Conservation (phyloP, 805 yeast species). For the Brettanomyces anomalus region DNA sequence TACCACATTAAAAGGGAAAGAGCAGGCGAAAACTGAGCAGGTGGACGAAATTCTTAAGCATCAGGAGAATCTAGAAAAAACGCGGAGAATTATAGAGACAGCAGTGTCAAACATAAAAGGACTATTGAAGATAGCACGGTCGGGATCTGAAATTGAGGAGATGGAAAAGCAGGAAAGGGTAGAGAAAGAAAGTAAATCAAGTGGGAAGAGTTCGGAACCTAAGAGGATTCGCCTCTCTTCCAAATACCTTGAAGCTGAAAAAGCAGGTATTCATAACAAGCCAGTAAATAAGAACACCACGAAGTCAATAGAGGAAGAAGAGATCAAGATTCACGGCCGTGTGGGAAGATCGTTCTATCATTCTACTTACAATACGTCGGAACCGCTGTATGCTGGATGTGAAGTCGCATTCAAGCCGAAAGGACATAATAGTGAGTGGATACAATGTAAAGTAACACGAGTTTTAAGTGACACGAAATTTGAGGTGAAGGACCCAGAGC, state of each 20-base stretch:
- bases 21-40: slow-evolving; percentile 22
- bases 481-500: slow-evolving; percentile 97
- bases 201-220: neutral
- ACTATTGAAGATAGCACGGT: slow-evolving; percentile 23
- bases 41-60: slow-evolving; percentile 38
- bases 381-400: slow-evolving; percentile 37
- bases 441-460: slow-evolving; percentile 82
- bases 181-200: slow-evolving; percentile 1
- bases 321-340: slow-evolving; percentile 4
- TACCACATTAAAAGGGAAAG: slow-evolving; percentile 14
- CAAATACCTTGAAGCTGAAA: neutral
- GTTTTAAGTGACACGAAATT: slow-evolving; percentile 41
- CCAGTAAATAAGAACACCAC: neutral
- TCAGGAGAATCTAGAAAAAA: slow-evolving; percentile 48
- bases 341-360: slow-evolving; percentile 12
- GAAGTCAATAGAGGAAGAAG: neutral
- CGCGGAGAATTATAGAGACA: slow-evolving; percentile 32
- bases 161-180: neutral
- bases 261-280: neutral
- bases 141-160: neutral
- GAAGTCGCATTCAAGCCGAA: slow-evolving; percentile 83
- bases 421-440: slow-evolving; percentile 82
- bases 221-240: neutral
- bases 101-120: slow-evolving; percentile 37
- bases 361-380: slow-evolving; percentile 14